A percentile compares a stretch with the other conserved stretches of the same genome.
phyloP scores from a whole-genome alignment of 176 grass and related monocot genomes.

The Otatea glauca region DNA sequence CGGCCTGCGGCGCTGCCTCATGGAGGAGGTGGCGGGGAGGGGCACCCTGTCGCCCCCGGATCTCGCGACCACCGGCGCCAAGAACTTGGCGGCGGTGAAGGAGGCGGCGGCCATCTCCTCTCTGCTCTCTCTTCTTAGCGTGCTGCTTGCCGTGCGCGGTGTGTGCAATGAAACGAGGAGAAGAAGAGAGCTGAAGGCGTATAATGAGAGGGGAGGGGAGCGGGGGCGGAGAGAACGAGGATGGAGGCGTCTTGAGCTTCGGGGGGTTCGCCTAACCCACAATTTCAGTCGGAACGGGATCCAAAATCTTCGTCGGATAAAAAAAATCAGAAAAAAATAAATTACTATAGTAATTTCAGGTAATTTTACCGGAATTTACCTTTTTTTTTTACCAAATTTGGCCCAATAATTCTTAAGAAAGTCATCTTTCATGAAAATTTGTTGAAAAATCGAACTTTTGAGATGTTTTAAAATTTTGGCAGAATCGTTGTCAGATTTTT shows the following conservation, averaged over 20 bases:
- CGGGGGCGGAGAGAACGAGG: constrained; percentile 61
- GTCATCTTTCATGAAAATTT: no score
- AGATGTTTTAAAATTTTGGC: no score
- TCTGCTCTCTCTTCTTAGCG: background rate
- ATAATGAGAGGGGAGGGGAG: constrained; percentile 42
- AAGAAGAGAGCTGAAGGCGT: constrained; percentile 36
- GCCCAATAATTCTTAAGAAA: no score
- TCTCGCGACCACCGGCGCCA: constrained; percentile 64
- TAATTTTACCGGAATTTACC: no score
- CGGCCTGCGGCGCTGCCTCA: constrained; percentile 9
- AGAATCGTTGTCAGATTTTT: no score
- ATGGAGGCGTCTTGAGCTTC: constrained; percentile 12
- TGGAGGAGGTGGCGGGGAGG: background rate
- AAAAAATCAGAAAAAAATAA: no score
- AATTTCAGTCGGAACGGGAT: no score
- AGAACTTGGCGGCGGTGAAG: constrained; percentile 84
- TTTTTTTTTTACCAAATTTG: no score
- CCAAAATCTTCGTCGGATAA: no score
- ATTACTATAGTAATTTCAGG: no score
- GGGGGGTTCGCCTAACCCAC: constrained; percentile 41
- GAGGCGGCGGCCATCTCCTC: constrained; percentile 52
- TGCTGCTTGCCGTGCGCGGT: background rate
- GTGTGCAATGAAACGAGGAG: background rate
- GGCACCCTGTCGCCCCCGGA: constrained; percentile 45
- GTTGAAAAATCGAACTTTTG: no score